These are phyloP conservation scores for Spencermartinsiella europaea DNA, from an alignment of 805 yeast species.

Conservation along the genomic window DNA sequence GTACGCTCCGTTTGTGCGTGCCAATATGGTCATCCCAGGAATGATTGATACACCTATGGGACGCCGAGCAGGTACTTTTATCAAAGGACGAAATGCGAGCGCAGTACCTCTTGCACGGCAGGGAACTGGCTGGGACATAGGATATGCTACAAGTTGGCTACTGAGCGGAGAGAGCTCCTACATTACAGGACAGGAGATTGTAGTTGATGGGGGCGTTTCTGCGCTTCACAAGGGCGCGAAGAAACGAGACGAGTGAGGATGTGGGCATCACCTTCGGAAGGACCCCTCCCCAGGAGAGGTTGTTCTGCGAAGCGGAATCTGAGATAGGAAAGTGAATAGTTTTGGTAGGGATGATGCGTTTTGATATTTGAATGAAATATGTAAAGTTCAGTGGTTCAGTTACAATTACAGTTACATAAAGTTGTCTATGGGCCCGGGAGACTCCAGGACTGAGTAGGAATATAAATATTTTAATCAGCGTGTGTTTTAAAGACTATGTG, in stretches of 20 bases:
- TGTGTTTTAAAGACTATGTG: no score
- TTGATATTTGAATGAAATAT: no score
- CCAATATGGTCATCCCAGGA: constrained; percentile 2
- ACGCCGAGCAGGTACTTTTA: constrained; percentile 1
- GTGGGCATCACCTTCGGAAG: not conserved
- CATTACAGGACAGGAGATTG: constrained; percentile 1
- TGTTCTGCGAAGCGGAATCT: no score
- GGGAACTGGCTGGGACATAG: constrained; percentile 3
- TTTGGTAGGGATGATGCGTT: no score
- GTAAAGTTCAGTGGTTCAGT: no score
- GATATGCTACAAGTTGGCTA: constrained; percentile 1
- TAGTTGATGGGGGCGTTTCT: constrained; percentile 2
- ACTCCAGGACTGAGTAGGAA: no score
- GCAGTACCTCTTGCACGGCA: constrained; percentile 2
- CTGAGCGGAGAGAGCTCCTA: constrained; percentile 1
- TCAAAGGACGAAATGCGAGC: constrained; percentile 1
- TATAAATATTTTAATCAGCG: no score
- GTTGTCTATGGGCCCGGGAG: no score
- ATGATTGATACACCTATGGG: constrained; percentile 1
- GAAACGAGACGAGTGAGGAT: not conserved
- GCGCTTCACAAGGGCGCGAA: not conserved
- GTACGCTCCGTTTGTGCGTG: constrained; percentile 1
- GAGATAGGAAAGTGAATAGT: no score
- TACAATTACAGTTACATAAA: no score
- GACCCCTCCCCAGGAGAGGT: no score